Base-by-base conservation (phyloP, 179 eudicot species). In the Pouteria campechiana region DNA sequence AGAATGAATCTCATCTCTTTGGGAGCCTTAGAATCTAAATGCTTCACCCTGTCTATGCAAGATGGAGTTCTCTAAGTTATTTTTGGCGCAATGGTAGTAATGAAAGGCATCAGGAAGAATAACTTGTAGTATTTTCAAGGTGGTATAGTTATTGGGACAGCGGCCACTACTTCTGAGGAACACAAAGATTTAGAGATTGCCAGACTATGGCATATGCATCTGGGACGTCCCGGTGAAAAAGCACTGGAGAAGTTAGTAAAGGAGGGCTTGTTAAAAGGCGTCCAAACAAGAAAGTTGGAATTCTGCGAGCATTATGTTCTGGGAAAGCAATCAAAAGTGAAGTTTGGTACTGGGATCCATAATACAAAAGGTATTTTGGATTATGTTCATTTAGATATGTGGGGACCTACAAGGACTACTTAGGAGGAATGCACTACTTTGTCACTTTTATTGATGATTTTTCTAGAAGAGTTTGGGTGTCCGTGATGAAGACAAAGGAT, bases 391-490 rank as follows among this genome's bases (percentile, higher is more conserved):
- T 17, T 13, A 0, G 5, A 38, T 29, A 14, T 47, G 2, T 47
- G 17, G 31, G 41, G 17, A 1, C 32, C 19, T 4, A 3, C 41
- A 2, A 12, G 14, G 3, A n/a, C 6, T 35, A 2, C 40, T 7
- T 34, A 9, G 13, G 27, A 3, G 32, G 29, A 21, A 22, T 10
- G 1, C 3, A 6, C 4, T 50, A 17, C 2, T 34, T 37, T 13
- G 16, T 52, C 0, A 14, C 58, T 0, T 31, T 52, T 4, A 45
- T 50, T 33, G 51, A 50, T 50, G 56, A 34, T 37, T 50, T 12
- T 22, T 49, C 50, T 7, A 7, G 43, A 7, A 28, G 38, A 13
- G 44, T 34, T 4, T 50, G 38, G 51, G 9, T 44, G 5, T 41
- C 4, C 9, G 7, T 20, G 0, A 3, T 43, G 17, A 50, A 58